Evolutionary conservation across 75 land plant species (phyloP), one percentile per base, ranked within the genome.

Genomic region (Chamaecyparis obtusa): DNA sequence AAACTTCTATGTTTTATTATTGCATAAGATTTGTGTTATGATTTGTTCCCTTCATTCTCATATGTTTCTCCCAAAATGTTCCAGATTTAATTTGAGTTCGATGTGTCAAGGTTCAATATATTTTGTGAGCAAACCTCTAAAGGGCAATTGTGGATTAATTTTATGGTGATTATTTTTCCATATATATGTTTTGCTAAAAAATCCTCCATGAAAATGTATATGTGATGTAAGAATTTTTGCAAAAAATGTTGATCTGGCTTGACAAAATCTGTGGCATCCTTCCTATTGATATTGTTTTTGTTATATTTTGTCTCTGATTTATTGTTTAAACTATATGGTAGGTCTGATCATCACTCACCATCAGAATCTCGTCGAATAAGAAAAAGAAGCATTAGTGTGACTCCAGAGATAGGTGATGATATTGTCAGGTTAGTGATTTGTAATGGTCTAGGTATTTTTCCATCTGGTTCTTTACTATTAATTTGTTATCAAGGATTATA

Each of bases 361-460:
- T 87, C 90, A 55, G 96, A 93, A 39, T 24, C 88, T 46, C 95
- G 95, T 32, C 91, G 92, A 87, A 82, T 90, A 77, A 88, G 96
- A 92, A 91, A 93, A 86, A 91, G 98, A 86, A 94, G 95, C 86
- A 91, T 94, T 30, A 94, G 95, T 74, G 91, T 95, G 48, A 93
- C 98, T 24, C 98, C 98, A 80, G 98, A 96, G 86, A 95, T 96
- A 86, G 91, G 98, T 86, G 98, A 96, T 90, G 96, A 96, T 84
- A 95, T 96, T 88, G 98, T 95, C 78, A 96, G 98, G 98, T 95
- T 86, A 85, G 36, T 87, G 55, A 54, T 76, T 60, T 44, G 15
- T 67, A 41, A n/a, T 54, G 49, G 13, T 21, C 46, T 64, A 41
- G 48, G 24, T n/a, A 80, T 80, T 39, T 17, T 48, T 43, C 43